phyloP scores from a whole-genome alignment of 257 asterid genomes.

The Scutellaria baicalensis region DNA sequence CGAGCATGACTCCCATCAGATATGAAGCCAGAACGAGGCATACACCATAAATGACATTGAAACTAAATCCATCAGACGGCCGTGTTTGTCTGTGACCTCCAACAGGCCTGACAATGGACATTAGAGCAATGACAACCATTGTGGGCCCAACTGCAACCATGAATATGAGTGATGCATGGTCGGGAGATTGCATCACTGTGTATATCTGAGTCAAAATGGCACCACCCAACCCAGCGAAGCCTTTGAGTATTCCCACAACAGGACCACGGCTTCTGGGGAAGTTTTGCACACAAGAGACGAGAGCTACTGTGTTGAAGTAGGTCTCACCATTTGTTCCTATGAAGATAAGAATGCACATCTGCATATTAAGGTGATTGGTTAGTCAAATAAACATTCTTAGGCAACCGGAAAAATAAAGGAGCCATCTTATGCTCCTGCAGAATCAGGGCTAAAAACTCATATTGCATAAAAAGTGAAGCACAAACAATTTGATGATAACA shows the following conservation, averaged over 20 bases:
- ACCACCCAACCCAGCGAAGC: constrained; percentile 53
- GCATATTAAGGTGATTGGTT: not conserved
- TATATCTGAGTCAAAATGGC: constrained; percentile 50
- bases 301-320: constrained; percentile 45
- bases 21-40: constrained; percentile 42
- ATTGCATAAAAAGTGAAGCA: not conserved
- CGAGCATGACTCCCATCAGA: constrained; percentile 47
- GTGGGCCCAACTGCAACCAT: constrained; percentile 58
- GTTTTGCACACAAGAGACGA: constrained; percentile 48
- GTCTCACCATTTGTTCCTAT: constrained; percentile 61
- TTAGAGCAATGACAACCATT: constrained; percentile 40
- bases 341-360: constrained; percentile 41
- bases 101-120: constrained; percentile 41
- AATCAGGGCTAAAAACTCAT: not conserved
- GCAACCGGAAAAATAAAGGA: not conserved
- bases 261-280: constrained; percentile 62
- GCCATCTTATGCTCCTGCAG: not conserved
- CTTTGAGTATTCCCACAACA: constrained; percentile 54
- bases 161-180: constrained; percentile 38
- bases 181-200: constrained; percentile 31
- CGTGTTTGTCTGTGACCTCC: constrained; percentile 44
- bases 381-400: not conserved
- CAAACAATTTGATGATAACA: not conserved
- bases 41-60: constrained; percentile 23
- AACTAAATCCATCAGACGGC: constrained; percentile 30